Percentiles rank a stretch among this genome's conserved stretches.
These are phyloP conservation scores for Xanthoconium stramineum DNA, from an alignment of 768 basidiomycete genomes.

Conservation along the genomic window DNA sequence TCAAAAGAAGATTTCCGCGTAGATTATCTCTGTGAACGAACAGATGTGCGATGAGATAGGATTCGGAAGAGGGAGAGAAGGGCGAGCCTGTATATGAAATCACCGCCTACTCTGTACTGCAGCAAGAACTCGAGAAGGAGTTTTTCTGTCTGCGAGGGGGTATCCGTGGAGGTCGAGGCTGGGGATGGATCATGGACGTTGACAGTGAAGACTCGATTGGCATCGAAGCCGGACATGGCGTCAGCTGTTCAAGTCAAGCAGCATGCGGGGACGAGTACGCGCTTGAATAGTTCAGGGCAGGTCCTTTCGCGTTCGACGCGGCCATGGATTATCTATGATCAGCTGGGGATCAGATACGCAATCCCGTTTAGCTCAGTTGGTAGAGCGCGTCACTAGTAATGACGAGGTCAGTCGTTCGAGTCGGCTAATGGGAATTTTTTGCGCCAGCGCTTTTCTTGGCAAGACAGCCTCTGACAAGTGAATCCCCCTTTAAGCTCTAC, in stretches of 20 bases:
- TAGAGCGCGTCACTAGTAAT: conserved; percentile 51
- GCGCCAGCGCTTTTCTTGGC: neutral
- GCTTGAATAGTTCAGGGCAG: conserved; percentile 25
- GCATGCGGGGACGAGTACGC: conserved; percentile 4
- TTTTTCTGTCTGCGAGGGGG: conserved; percentile 78
- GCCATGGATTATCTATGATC: too few relatives aligned
- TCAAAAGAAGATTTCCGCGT: conserved; percentile 83
- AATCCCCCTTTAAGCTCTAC: conserved; percentile 3
- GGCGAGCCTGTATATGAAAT: conserved; percentile 85
- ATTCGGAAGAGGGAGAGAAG: neutral
- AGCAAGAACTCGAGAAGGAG: conserved; percentile 82
- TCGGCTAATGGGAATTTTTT: conserved; percentile 40
- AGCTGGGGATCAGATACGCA: neutral
- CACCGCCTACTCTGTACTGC: conserved; percentile 83
- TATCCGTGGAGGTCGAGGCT: conserved; percentile 55
- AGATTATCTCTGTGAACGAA: conserved; percentile 65
- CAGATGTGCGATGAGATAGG: neutral
- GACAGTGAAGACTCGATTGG: conserved; percentile 76
- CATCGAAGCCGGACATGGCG: conserved; percentile 85
- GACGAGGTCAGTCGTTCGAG: conserved; percentile 42
- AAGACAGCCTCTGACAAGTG: neutral
- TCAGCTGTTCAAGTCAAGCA: neutral
- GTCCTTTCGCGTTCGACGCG: conserved; percentile 26
- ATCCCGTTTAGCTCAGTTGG: conserved; percentile 46
- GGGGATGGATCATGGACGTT: conserved; percentile 64